A percentile compares a stretch with the other conserved stretches of the same genome.
Conservation (phyloP, 192 early-diverging fungal species). For the Podila clonocystis region DNA sequence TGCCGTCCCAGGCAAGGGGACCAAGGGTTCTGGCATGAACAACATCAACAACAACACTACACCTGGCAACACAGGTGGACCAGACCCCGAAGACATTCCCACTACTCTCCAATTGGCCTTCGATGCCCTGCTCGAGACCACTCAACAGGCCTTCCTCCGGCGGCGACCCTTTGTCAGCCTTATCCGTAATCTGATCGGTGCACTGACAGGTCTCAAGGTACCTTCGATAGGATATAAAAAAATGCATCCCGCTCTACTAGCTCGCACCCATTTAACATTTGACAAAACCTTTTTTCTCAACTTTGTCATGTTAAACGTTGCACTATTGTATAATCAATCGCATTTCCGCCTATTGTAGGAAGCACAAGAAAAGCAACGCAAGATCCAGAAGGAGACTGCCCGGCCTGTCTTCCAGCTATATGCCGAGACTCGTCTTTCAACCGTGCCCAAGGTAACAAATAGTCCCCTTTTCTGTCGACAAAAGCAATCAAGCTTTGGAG, state of each 20-base stretch:
- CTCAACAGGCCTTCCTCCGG: slow-evolving; percentile 9
- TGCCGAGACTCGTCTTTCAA: slow-evolving; percentile 42
- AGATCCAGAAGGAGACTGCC: slow-evolving; percentile 33
- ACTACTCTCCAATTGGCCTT: slow-evolving; percentile 41
- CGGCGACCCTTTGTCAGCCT: slow-evolving; percentile 25
- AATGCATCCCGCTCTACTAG: not conserved
- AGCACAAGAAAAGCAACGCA: slow-evolving; percentile 42
- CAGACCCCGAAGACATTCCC: slow-evolving; percentile 47
- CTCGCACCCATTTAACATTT: too few relatives aligned
- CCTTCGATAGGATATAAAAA: not conserved
- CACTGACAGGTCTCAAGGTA: slow-evolving; percentile 34
- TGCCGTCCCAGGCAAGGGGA: slow-evolving; percentile 4
- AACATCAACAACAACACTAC: not conserved
- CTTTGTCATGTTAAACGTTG: too few relatives aligned
- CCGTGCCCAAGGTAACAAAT: slow-evolving; percentile 40
- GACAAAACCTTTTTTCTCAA: too few relatives aligned
- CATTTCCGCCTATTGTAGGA: slow-evolving; percentile 13
- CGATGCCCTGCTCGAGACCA: slow-evolving; percentile 23
- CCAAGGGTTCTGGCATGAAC: slow-evolving; percentile 6
- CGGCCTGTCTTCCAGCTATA: slow-evolving; percentile 43
- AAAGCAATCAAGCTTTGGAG: not conserved
- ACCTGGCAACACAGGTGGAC: not conserved
- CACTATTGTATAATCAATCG: too few relatives aligned
- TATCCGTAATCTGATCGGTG: slow-evolving; percentile 16
- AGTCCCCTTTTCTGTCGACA: not conserved